Conservation (phyloP, 805 yeast species). For the Blastobotrys peoriensis region DNA sequence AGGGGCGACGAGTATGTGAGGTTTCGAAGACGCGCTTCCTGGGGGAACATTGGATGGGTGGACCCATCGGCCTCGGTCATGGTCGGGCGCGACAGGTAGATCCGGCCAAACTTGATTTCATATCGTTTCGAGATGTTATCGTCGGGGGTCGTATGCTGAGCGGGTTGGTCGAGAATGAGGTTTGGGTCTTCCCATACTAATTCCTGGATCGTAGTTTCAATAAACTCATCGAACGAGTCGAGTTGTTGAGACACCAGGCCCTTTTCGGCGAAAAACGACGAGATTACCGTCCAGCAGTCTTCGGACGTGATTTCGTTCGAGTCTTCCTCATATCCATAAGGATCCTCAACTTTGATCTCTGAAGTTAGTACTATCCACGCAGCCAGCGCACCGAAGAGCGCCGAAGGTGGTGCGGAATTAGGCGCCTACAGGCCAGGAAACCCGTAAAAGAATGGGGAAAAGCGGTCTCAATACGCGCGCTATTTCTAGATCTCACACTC, state of each 20-base stretch:
- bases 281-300: constrained; percentile 98
- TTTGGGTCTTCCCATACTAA: constrained; percentile 94
- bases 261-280: constrained; percentile 91
- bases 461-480: too few species aligned
- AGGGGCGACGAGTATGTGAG: constrained; percentile 94
- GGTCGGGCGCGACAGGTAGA: constrained; percentile 91
- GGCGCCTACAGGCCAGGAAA: too few species aligned
- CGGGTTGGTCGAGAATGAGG: constrained; percentile 93
- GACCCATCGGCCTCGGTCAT: constrained; percentile 99
- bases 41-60: constrained; percentile 98
- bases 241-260: constrained; percentile 97
- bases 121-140: constrained; percentile 89
- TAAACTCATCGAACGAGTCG: constrained; percentile 97
- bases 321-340: constrained; percentile 64
- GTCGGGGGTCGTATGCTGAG: constrained; percentile 88
- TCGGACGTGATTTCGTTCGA: constrained; percentile 78
- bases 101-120: constrained; percentile 96
- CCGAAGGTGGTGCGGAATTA: too few species aligned
- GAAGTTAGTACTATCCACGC: background rate
- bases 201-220: constrained; percentile 93
- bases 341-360: constrained; percentile 36
- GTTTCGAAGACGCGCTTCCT: constrained; percentile 94
- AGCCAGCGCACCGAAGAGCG: too few species aligned
- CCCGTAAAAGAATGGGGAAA: too few species aligned
- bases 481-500: too few species aligned